Percentiles rank a stretch among this genome's conserved stretches.
These are phyloP conservation scores for Trichoderma harzianum DNA, from an alignment of 2,329 filamentous ascomycete species.

Conservation along the genomic window DNA sequence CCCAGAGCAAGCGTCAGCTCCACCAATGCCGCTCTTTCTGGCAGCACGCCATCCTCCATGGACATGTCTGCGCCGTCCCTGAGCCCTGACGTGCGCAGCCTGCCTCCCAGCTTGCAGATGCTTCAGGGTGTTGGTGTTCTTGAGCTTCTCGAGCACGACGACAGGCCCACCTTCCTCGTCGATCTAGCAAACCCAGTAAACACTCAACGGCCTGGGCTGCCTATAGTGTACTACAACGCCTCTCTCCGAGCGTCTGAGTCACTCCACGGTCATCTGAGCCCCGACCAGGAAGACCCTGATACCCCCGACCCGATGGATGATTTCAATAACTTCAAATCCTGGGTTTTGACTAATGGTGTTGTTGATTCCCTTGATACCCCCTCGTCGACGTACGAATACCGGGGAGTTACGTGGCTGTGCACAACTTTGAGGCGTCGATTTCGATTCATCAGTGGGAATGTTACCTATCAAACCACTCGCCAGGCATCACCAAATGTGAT, in stretches of 20 bases:
- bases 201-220: conserved; percentile 50
- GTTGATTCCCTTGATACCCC: conserved; percentile 52
- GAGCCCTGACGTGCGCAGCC: conserved; percentile 50
- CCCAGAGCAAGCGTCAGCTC: conserved; percentile 51
- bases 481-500: conserved; percentile 39
- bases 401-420: conserved; percentile 65
- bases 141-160: conserved; percentile 73
- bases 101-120: conserved; percentile 49
- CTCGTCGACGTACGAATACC: conserved; percentile 57
- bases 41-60: conserved; percentile 52
- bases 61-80: conserved; percentile 49
- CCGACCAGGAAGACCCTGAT: conserved; percentile 43
- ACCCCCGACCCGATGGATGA: conserved; percentile 35
- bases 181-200: conserved; percentile 61
- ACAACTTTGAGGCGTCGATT: conserved; percentile 66
- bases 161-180: conserved; percentile 72
- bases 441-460: conserved; percentile 62
- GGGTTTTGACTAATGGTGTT: conserved; percentile 57
- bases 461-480: conserved; percentile 32
- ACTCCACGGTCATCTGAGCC: conserved; percentile 55
- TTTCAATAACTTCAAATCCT: conserved; percentile 64
- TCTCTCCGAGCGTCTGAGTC: conserved; percentile 58
- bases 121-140: conserved; percentile 64
- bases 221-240: conserved; percentile 66
- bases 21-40: conserved; percentile 45